A percentile compares a stretch with the other conserved stretches of the same genome.
Conservation (phyloP, 345 rosid species). For the Arabis alpina region DNA sequence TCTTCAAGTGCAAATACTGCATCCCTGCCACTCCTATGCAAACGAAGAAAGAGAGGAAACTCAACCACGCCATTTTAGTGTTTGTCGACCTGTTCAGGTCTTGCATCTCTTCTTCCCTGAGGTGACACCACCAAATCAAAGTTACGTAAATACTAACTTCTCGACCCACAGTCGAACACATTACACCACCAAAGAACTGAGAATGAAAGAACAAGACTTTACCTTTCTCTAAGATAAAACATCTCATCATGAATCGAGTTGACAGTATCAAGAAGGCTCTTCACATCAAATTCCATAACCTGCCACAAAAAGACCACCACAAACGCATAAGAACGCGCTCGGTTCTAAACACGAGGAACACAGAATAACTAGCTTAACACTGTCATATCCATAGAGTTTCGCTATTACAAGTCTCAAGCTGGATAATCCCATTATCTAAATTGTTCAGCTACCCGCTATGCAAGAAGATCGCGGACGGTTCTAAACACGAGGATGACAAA, state of each 20-base stretch:
- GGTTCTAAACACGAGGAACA: background rate
- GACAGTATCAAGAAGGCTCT: constrained; percentile 43
- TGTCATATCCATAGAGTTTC: background rate
- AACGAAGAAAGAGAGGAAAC: constrained; percentile 71
- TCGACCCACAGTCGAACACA: background rate
- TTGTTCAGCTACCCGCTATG: background rate
- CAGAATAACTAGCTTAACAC: background rate
- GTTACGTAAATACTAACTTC: background rate
- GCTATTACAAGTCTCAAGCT: background rate
- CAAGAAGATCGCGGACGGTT: no score
- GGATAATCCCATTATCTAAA: background rate
- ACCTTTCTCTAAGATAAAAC: constrained; percentile 50
- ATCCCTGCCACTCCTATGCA: constrained; percentile 85
- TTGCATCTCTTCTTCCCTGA: constrained; percentile 96
- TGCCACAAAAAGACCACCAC: constrained; percentile 25
- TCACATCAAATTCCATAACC: constrained; percentile 42
- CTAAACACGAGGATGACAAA: no score
- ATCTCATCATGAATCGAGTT: constrained; percentile 45
- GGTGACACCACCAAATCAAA: constrained; percentile 12
- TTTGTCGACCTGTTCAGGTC: constrained; percentile 72
- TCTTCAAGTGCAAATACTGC: constrained; percentile 91
- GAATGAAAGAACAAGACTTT: background rate
- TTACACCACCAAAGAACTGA: background rate
- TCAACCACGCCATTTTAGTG: constrained; percentile 78
- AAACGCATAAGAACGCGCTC: constrained; percentile 6